These are phyloP conservation scores for Salinomyces thailandicus DNA, from an alignment of 2,329 filamentous ascomycete genomes.

Conservation along the genomic window DNA sequence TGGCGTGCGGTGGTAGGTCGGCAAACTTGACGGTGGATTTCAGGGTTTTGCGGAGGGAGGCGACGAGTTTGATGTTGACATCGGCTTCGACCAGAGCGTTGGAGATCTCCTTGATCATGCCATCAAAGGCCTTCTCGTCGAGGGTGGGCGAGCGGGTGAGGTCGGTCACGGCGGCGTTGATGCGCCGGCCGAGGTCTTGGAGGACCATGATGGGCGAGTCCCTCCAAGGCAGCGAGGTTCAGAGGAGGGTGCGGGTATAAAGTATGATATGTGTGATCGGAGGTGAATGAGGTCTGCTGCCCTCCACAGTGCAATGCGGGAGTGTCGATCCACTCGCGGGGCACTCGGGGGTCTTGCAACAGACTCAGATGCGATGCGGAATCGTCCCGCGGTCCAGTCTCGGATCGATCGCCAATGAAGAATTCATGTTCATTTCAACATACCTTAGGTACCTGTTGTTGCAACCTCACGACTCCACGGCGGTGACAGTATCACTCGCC, in stretches of 20 bases:
- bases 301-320: too few species aligned
- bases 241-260: too few species aligned
- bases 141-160: conserved; percentile 85
- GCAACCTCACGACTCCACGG: neutral
- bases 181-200: conserved; percentile 95
- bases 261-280: too few species aligned
- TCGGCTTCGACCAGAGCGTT: conserved; percentile 91
- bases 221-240: too few species aligned
- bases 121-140: conserved; percentile 97
- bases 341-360: too few species aligned
- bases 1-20: conserved; percentile 78
- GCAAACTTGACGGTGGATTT: conserved; percentile 87
- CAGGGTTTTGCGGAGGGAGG: conserved; percentile 85
- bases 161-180: conserved; percentile 91
- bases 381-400: too few species aligned
- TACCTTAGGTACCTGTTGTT: neutral
- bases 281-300: too few species aligned
- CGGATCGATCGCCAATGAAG: too few species aligned
- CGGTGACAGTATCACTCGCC: neutral
- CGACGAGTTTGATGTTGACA: conserved; percentile 90
- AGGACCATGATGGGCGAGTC: conserved; percentile 72
- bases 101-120: conserved; percentile 97
- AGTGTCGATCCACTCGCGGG: too few species aligned
- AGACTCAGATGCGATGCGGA: too few species aligned
- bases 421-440: too few species aligned